phyloP scores from a whole-genome alignment of 208 protist genomes.

The Trypanosoma grayi region DNA sequence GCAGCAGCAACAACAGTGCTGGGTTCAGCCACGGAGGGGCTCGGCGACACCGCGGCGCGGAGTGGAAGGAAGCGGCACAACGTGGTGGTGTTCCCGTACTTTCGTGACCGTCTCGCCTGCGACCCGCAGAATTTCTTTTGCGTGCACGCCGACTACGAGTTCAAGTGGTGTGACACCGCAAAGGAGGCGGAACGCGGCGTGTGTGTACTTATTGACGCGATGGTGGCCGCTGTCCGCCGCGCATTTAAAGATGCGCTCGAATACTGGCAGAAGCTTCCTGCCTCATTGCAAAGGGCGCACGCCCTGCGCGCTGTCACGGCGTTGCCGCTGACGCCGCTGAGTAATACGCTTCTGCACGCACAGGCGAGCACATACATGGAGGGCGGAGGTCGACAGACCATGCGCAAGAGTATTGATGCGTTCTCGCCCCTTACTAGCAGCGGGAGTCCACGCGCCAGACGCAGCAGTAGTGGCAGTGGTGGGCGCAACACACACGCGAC shows the following conservation, averaged over 20 bases:
- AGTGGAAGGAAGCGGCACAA: conserved; percentile 6
- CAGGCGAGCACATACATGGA: not conserved
- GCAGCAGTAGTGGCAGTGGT: not conserved
- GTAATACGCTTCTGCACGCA: conserved; percentile 1
- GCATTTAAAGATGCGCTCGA: conserved; percentile 22
- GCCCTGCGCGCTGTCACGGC: conserved; percentile 28
- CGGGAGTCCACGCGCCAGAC: not conserved
- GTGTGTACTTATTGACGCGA: conserved; percentile 28
- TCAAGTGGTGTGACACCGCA: conserved; percentile 41
- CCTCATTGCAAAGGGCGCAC: conserved; percentile 29
- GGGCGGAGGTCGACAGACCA: too few species aligned
- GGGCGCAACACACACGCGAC: not conserved
- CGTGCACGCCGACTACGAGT: conserved; percentile 56
- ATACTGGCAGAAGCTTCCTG: conserved; percentile 17
- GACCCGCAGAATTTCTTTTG: conserved; percentile 63
- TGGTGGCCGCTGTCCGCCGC: conserved; percentile 24
- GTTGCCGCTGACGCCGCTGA: conserved; percentile 18
- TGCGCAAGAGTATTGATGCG: not conserved
- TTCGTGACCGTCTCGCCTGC: conserved; percentile 59
- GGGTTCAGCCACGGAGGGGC: too few species aligned
- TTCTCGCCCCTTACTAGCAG: not conserved
- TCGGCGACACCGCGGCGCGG: not conserved
- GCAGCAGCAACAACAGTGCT: too few species aligned
- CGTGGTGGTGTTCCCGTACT: conserved; percentile 50
- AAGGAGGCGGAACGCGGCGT: conserved; percentile 38